Conservation (phyloP, 345 rosid genomes). For the Dimocarpus longan region DNA sequence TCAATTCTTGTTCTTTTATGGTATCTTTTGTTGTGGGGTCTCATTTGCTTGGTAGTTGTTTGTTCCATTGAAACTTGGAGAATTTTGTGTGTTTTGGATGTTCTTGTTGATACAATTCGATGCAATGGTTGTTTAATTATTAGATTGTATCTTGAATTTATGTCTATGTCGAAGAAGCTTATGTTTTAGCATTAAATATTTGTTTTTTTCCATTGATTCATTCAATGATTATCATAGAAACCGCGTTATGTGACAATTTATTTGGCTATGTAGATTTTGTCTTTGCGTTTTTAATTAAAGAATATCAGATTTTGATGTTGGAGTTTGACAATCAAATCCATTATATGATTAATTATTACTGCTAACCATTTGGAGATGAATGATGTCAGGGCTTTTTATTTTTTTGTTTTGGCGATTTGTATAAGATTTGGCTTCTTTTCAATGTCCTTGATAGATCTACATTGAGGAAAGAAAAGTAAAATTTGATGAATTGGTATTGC, state of each 20-base stretch:
- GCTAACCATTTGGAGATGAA: no score
- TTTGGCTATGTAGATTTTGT: neutral
- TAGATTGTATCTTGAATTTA: neutral
- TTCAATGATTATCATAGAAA: constrained; percentile 6
- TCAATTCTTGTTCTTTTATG: neutral
- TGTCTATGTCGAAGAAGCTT: neutral
- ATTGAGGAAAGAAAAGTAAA: neutral
- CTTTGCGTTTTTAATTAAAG: neutral
- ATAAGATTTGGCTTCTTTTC: neutral
- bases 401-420: neutral
- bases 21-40: constrained; percentile 5
- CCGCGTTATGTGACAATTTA: neutral
- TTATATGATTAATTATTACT: neutral
- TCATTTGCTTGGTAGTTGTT: neutral
- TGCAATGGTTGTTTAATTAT: neutral
- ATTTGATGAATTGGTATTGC: constrained; percentile 7
- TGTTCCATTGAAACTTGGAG: neutral
- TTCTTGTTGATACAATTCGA: neutral
- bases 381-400: neutral
- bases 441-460: neutral
- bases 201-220: constrained; percentile 1
- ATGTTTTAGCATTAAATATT: neutral
- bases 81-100: neutral
- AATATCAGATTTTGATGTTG: neutral
- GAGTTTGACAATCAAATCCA: neutral